Evolutionary conservation across 2,329 filamentous ascomycete species (phyloP), one percentile per base, ranked within the genome.

Genomic region (Fusarium phyllophilum): DNA sequence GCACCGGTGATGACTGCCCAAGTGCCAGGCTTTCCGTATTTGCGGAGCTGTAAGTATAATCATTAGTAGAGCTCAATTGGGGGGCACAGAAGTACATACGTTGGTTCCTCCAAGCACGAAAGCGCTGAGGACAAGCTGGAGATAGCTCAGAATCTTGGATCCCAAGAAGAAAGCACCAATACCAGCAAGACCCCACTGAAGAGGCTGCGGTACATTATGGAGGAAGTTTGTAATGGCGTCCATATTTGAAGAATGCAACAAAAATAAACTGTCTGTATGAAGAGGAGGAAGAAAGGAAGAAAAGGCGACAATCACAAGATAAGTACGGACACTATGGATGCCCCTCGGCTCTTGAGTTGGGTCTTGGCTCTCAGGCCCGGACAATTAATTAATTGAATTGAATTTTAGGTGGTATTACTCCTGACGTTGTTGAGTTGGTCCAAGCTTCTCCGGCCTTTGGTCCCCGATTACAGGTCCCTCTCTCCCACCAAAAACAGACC

Each of bases 1-100:
- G 96, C 96, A 73, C 96, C 96, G 33, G 96, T 99, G 45, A 99
- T 89, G 62, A 99, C 90, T 38, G 94, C 96, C 95, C 96, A 99
- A 66, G 93, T 95, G 71, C 96, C 96, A 79, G 94, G 94, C 77
- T 93, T 93, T 76, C 95, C 96, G 85, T 97, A 98, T 76, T 93
- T 94, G 78, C 92, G 92, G 66, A 99, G 91, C 96, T 97, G 67
- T 67, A 60, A 14, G 38, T 1, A 2, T 3, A 8, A 15, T 10
- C n/a, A 2, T 51, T 68, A 68, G 60, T 41, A 26, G 1, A 34
- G 15, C 8, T 10, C 24, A 46, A 42, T 39, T 36, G 62, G 10
- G 18, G 17, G 9, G 22, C 20, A 6, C 5, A 13, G 6, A 54
- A 59, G 33, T 17, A 81, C 88, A 78, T 84, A 92, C 90, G 74